These are phyloP conservation scores for Quercus dentata DNA, from an alignment of 306 rosid genomes.

Conservation along the genomic window DNA sequence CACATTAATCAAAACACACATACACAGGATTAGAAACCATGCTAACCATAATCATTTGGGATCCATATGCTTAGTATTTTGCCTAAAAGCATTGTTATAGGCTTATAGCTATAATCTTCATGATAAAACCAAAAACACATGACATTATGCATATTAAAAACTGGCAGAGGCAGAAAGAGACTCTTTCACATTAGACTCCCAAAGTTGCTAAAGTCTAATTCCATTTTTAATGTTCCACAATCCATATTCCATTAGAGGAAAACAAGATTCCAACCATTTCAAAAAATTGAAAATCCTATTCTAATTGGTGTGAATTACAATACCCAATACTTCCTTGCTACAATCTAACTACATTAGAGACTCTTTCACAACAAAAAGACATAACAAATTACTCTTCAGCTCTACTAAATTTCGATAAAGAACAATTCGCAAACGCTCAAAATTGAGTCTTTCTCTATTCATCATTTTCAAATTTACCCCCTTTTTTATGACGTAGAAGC, in stretches of 20 bases:
- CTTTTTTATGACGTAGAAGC: no score
- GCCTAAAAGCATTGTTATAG: not conserved
- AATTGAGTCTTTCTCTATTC: not conserved
- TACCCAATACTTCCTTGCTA: not conserved
- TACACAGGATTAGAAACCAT: not conserved
- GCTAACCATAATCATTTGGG: not conserved
- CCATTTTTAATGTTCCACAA: not conserved
- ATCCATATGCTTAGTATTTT: not conserved
- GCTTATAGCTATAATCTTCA: not conserved
- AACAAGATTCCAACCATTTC: not conserved
- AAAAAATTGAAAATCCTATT: not conserved
- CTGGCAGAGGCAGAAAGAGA: not conserved
- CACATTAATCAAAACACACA: not conserved
- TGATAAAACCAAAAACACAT: not conserved
- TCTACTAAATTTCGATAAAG: not conserved
- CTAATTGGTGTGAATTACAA: not conserved
- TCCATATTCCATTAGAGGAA: not conserved
- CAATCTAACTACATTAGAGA: not conserved
- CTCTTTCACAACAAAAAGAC: not conserved
- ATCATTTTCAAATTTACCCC: not conserved
- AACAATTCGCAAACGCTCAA: not conserved
- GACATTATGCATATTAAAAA: not conserved
- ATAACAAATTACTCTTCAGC: not conserved
- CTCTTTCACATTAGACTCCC: no score
- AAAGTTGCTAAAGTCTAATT: not conserved